A percentile compares a stretch with the other conserved stretches of the same genome.
phyloP scores from a whole-genome alignment of 1,284 basidiomycete species.

The Golubevia sp. region DNA sequence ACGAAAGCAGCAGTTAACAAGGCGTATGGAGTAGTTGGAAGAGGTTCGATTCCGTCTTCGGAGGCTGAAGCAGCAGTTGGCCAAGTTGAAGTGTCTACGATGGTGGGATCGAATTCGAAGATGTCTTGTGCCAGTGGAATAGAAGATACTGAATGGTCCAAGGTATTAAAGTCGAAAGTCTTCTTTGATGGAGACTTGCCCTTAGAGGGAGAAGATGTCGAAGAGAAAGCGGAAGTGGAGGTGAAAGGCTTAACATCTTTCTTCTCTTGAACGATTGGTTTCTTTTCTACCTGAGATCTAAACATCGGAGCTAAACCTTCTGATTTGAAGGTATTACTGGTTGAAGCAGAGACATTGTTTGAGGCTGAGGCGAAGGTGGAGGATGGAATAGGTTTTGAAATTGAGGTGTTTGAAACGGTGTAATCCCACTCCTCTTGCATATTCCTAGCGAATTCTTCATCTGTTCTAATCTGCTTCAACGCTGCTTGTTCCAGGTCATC shows the following conservation, averaged over 20 bases:
- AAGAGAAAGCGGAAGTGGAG: neutral
- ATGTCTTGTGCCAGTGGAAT: conserved; percentile 55
- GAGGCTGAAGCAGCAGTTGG: conserved; percentile 17
- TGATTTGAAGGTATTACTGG: no score
- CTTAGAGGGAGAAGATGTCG: neutral
- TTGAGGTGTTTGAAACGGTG: neutral
- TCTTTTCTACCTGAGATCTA: neutral
- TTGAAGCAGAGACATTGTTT: no score
- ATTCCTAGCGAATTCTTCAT: neutral
- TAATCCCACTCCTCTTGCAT: neutral
- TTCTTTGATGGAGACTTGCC: no score
- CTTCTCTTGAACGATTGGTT: neutral
- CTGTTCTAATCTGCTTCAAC: neutral
- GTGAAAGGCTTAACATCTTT: neutral
- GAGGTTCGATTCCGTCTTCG: conserved; percentile 9
- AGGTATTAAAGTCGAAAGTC: no score
- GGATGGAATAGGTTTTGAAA: no score
- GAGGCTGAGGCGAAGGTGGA: no score
- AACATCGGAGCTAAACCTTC: neutral
- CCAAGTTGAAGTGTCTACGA: conserved; percentile 35
- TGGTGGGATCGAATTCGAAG: conserved; percentile 50
- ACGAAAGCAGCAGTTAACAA: conserved; percentile 79
- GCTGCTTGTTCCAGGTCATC: neutral
- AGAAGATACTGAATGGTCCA: no score
- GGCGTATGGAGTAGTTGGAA: conserved; percentile 71